Percentiles rank a stretch among this genome's conserved stretches.
Conservation (phyloP, 495 filamentous ascomycete genomes). For the Chaetomium tenue region DNA sequence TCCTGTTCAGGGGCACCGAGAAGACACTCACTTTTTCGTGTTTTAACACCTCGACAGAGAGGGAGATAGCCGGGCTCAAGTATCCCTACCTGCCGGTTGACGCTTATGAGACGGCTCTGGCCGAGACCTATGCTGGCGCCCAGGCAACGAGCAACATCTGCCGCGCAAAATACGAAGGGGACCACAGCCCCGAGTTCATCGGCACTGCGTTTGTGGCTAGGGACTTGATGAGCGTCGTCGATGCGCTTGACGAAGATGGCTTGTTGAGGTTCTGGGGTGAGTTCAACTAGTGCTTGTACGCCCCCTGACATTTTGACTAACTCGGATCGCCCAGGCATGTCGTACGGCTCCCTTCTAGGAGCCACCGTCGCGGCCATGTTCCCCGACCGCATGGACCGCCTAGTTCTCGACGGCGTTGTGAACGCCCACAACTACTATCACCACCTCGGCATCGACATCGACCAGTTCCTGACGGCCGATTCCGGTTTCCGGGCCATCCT, state of each 20-base stretch:
- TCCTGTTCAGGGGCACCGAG: conserved; percentile 34
- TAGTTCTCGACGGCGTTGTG: conserved; percentile 40
- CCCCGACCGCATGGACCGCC: conserved; percentile 38
- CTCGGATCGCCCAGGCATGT: conserved; percentile 44
- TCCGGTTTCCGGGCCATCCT: conserved; percentile 13
- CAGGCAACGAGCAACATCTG: conserved; percentile 20
- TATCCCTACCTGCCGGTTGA: conserved; percentile 2
- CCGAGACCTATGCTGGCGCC: neutral
- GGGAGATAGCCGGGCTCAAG: neutral
- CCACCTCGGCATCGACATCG: conserved; percentile 7
- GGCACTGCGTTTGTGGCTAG: conserved; percentile 43
- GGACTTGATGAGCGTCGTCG: conserved; percentile 46
- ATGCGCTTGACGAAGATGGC: conserved; percentile 46
- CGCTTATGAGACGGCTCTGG: conserved; percentile 7
- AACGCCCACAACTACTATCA: conserved; percentile 39
- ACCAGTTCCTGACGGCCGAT: conserved; percentile 14
- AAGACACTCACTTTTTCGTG: conserved; percentile 44
- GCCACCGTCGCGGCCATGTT: conserved; percentile 47
- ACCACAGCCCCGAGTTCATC: conserved; percentile 32
- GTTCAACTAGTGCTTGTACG: neutral
- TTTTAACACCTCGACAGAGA: conserved; percentile 24
- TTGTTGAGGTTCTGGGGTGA: conserved; percentile 49
- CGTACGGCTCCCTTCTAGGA: conserved; percentile 59
- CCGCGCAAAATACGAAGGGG: conserved; percentile 11
- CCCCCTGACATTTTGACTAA: neutral